Evolutionary conservation across 345 rosid genomes (phyloP), one percentile per base, ranked within the genome.

Genomic region (Eucalyptus marginata): DNA sequence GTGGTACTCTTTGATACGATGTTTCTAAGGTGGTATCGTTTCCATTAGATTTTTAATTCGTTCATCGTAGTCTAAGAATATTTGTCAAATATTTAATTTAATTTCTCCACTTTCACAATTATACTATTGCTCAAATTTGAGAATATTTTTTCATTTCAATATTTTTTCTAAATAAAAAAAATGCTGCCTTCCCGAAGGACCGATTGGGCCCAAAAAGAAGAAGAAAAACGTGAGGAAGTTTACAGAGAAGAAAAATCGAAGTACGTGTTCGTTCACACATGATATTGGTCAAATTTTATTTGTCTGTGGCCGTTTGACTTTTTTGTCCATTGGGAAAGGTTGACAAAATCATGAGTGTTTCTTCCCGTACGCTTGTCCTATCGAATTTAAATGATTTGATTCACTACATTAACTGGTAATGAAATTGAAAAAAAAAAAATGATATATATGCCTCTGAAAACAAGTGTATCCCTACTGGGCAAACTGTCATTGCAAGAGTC

Each of bases 11-110:
- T 59, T 59, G 31, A 59, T 27, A 3, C 68, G 2, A 2, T 27
- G 0, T 27, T 12, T 12, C 31, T 2, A 59, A 59, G 31, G 12
- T 27, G 8, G 14, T 3, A 59, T 5, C 1, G 16, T 59, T 8
- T 0, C 0, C 0, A 25, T 64, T 64, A 12, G 36, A n/a, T 13
- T n/a, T 64, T 14, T n/a, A 64, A n/a, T 64, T 64, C 1, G 1
- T 7, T 64, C 7, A 13, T 1, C 0, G 24, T 7, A 52, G 10
- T 52, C 24, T 7, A 52, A 52, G 24, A 18, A 14, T 66, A 66
- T n/a, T 68, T 68, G 10, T 68, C 18, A 33, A 17, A 33, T 68
- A 9, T 1, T 31, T 20, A 68, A 68, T 33, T 17, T 68, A 4
- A 5, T 33, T 40, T 33, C 24, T 17, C 33, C 10, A 33, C 58